Evolutionary conservation across 306 rosid genomes (phyloP).

Genomic region (Oemleria cerasiformis): DNA sequence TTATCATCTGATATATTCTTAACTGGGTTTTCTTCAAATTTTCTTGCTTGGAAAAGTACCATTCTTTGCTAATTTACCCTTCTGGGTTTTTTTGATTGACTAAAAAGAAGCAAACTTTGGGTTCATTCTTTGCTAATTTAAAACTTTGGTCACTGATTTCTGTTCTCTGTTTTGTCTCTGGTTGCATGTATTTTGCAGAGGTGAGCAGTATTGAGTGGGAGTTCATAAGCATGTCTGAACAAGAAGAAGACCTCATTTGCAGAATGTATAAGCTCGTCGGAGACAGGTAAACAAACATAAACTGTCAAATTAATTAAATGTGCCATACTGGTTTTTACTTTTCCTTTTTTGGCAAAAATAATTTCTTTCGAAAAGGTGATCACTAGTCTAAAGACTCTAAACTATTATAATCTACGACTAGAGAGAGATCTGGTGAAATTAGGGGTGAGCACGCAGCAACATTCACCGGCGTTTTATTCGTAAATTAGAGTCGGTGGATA

Average conservation of each 20-base stretch:
- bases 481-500: not conserved
- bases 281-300: constrained; percentile 37
- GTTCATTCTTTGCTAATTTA: not conserved
- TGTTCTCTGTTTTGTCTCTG: not conserved
- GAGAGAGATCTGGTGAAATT: no score
- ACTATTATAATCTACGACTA: no score
- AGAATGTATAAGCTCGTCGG: constrained; percentile 62
- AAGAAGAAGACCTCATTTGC: constrained; percentile 55
- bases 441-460: no score
- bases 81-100: not conserved
- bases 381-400: no score
- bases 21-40: not conserved
- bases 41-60: not conserved
- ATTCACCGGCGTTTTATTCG: no score
- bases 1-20: not conserved
- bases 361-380: no score
- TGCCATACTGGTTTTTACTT: not conserved
- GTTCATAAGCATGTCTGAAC: constrained; percentile 50
- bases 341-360: not conserved
- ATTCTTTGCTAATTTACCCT: not conserved
- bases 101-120: not conserved
- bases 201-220: constrained; percentile 62
- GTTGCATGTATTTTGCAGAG: constrained; percentile 33
- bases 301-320: not conserved
- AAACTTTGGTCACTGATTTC: not conserved